A percentile compares a stretch with the other conserved stretches of the same genome.
These are phyloP conservation scores for Ormosia semicastrata DNA, from an alignment of 306 rosid species.

Conservation along the genomic window DNA sequence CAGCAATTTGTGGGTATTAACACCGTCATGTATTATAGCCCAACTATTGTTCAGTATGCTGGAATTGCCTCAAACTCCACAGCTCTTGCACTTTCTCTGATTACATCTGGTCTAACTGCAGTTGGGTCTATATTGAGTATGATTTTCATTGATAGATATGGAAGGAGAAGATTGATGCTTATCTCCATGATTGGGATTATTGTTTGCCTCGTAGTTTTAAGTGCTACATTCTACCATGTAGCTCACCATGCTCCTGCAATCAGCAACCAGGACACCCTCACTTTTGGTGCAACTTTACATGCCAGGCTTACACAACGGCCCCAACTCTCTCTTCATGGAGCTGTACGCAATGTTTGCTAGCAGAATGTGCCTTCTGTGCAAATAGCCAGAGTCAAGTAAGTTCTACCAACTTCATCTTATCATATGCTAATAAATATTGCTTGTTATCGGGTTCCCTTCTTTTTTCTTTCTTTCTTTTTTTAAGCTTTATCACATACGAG, in stretches of 20 bases:
- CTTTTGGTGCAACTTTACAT: constrained; percentile 56
- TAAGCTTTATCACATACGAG: too few species aligned
- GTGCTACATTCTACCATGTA: constrained; percentile 53
- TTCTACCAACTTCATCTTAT: too few species aligned
- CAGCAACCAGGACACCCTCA: constrained; percentile 40
- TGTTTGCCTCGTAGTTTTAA: constrained; percentile 48
- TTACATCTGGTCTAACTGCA: constrained; percentile 68
- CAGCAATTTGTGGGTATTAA: too few species aligned
- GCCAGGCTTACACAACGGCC: constrained; percentile 45
- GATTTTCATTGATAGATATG: constrained; percentile 61
- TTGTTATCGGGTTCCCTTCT: too few species aligned
- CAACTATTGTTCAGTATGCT: too few species aligned
- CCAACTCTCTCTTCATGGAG: constrained; percentile 50
- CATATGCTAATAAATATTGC: too few species aligned
- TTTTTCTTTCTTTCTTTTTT: constrained; percentile 6
- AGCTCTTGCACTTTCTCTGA: too few species aligned
- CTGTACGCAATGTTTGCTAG: constrained; percentile 74
- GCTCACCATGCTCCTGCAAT: constrained; percentile 57
- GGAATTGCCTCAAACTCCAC: too few species aligned
- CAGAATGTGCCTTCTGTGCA: too few species aligned
- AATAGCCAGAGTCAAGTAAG: too few species aligned
- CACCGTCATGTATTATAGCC: too few species aligned
- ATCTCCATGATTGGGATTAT: constrained; percentile 62
- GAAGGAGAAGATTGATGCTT: constrained; percentile 67
- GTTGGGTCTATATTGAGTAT: constrained; percentile 67